Evolutionary conservation across 1,284 basidiomycete species (phyloP), one percentile per base, ranked within the genome.

Genomic region (Taiwanofungus camphoratus): DNA sequence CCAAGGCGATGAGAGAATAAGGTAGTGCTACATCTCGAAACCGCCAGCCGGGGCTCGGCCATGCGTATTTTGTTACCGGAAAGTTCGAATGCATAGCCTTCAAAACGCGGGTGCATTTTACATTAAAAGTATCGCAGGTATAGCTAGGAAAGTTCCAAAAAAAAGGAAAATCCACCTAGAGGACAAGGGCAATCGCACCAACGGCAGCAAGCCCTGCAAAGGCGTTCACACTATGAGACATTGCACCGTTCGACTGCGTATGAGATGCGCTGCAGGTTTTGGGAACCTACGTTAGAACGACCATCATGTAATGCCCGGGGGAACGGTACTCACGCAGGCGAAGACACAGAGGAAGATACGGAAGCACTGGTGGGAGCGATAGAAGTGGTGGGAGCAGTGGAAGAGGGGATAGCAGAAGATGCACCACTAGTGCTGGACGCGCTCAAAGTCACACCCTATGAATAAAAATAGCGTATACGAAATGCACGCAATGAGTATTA

Each of bases 381-480:
- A 16, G 35, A 13, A n/a, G 26, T 29, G 24, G 21, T 16, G 3
- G 39, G 33, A 20, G 42, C 32, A n/a, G 46, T 41, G 6, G 53
- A 39, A n/a, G 56, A 38, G 4, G 44, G 22, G 27, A 44, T 41
- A 37, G 37, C 21, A 30, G 44, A 23, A 22, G 33, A 15, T 22
- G 53, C 40, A n/a, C 51, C 20, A 38, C 52, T 46, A 16, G 52
- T 16, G 6, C 46, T 30, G n/a, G 46, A 29, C 27, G 47, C 39
- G 3, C 63, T 68, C 45, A 79, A 58, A 2, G 71, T 77, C 7
- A 79, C 71, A 44, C 76, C 74, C 76, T 77, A 46, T 41, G 27
- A 35, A 26, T 15, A 30, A 31, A 24, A 26, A 18, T 30, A 42
- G 22, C 21, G 16, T 5, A 21, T 4, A 5, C 19, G 4, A 18